Evolutionary conservation across 257 asterid genomes (phyloP).

Genomic region (Solanum ossicruentum): DNA sequence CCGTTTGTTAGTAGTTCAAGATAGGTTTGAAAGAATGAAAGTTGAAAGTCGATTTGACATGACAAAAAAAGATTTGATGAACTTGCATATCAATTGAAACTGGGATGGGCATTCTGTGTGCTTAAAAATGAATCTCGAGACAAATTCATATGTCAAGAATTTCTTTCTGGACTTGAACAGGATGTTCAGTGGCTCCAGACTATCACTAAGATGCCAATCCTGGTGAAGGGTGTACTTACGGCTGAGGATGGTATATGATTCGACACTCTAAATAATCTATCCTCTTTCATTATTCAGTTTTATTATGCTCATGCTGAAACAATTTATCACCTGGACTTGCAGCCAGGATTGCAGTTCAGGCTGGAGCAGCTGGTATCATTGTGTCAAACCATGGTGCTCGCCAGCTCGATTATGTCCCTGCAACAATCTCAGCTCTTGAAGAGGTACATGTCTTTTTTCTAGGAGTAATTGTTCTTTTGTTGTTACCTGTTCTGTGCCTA

Average conservation of each 20-base stretch:
- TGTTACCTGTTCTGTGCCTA: neutral
- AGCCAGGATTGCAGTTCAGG: constrained; percentile 81
- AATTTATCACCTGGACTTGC: constrained; percentile 6
- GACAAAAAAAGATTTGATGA: neutral
- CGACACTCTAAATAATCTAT: neutral
- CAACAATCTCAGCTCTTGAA: constrained; percentile 80
- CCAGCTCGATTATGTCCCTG: constrained; percentile 87
- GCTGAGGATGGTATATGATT: constrained; percentile 72
- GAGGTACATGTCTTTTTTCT: constrained; percentile 35
- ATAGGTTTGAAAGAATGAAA: neutral
- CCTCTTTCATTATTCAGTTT: neutral
- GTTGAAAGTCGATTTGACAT: neutral
- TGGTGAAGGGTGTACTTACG: constrained; percentile 91
- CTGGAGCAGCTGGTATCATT: constrained; percentile 85
- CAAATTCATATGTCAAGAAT: neutral
- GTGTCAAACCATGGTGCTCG: constrained; percentile 98
- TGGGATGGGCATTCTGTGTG: neutral
- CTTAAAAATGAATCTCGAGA: neutral
- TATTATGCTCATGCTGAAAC: neutral
- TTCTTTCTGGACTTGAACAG: constrained; percentile 24
- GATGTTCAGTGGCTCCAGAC: constrained; percentile 95
- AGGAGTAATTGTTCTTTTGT: neutral
- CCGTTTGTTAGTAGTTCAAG: neutral
- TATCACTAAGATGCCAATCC: constrained; percentile 88
- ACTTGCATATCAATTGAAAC: neutral